Percentiles rank a stretch among this genome's conserved stretches.
Conservation (phyloP, 2,329 filamentous ascomycete species). For the Podosphaera xanthii region DNA sequence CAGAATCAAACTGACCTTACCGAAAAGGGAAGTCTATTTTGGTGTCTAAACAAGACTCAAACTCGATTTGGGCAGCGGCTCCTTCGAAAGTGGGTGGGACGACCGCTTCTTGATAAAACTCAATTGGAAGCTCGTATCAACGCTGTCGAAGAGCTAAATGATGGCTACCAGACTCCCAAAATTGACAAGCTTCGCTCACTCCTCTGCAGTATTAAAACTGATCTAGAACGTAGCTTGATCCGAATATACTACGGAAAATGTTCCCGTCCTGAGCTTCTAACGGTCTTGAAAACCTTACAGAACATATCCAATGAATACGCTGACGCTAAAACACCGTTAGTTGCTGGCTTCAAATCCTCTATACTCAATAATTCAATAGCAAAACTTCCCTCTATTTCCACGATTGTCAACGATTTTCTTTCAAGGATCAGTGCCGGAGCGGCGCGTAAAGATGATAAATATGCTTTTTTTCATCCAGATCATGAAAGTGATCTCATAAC, state of each 20-base stretch:
- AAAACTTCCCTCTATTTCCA: conserved; percentile 52
- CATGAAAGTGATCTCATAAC: conserved; percentile 76
- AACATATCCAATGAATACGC: conserved; percentile 57
- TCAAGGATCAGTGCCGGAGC: conserved; percentile 70
- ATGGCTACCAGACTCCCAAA: conserved; percentile 38
- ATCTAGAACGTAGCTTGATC: conserved; percentile 82
- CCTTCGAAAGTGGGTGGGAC: conserved; percentile 83
- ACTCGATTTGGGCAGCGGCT: conserved; percentile 77
- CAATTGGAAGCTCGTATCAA: conserved; percentile 56
- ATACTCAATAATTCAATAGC: conserved; percentile 50
- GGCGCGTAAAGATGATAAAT: conserved; percentile 75
- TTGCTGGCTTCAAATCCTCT: conserved; percentile 49
- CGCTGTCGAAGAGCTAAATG: conserved; percentile 69
- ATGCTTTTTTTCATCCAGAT: conserved; percentile 71
- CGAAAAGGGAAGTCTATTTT: conserved; percentile 75
- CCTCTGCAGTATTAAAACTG: conserved; percentile 47
- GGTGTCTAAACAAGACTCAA: conserved; percentile 79
- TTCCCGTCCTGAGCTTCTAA: conserved; percentile 66
- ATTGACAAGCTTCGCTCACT: conserved; percentile 56
- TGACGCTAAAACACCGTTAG: conserved; percentile 36
- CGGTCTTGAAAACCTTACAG: conserved; percentile 67
- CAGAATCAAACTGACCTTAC: conserved; percentile 78
- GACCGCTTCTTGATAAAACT: conserved; percentile 57
- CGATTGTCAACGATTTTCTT: conserved; percentile 50
- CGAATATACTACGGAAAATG: conserved; percentile 97